These are phyloP conservation scores for Rhynchospora breviuscula DNA, from an alignment of 176 grass and related monocot genomes.

Conservation along the genomic window DNA sequence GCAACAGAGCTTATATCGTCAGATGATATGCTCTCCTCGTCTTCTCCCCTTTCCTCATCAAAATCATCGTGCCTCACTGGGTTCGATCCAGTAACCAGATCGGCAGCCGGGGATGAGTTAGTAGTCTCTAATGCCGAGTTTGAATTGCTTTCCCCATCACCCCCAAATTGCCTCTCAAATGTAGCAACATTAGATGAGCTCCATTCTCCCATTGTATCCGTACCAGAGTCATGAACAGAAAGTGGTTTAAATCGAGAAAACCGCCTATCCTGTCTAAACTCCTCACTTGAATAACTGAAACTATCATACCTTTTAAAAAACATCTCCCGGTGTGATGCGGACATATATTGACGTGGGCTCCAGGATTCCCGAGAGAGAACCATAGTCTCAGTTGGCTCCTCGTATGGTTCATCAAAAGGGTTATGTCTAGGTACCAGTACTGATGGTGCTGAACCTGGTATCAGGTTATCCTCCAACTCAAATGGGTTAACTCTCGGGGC, in stretches of 20 bases:
- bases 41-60: constrained; percentile 34
- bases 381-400: constrained; percentile 31
- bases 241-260: constrained; percentile 55
- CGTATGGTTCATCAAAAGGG: constrained; percentile 73
- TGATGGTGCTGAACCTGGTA: constrained; percentile 88
- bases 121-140: background rate
- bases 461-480: constrained; percentile 43
- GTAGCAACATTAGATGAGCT: constrained; percentile 20
- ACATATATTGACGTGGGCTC: constrained; percentile 26
- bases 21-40: constrained; percentile 64
- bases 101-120: background rate
- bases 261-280: constrained; percentile 36
- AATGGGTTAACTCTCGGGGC: constrained; percentile 69
- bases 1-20: constrained; percentile 64
- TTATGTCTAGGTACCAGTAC: constrained; percentile 55
- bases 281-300: constrained; percentile 54
- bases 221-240: constrained; percentile 48
- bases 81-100: background rate
- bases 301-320: constrained; percentile 71
- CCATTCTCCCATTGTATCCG: constrained; percentile 18
- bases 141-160: constrained; percentile 24
- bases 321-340: constrained; percentile 44
- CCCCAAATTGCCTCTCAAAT: constrained; percentile 56
- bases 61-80: constrained; percentile 25
- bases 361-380: constrained; percentile 28